Base-by-base conservation (phyloP, 495 filamentous ascomycete genomes). In the Aspergillus wentii region DNA sequence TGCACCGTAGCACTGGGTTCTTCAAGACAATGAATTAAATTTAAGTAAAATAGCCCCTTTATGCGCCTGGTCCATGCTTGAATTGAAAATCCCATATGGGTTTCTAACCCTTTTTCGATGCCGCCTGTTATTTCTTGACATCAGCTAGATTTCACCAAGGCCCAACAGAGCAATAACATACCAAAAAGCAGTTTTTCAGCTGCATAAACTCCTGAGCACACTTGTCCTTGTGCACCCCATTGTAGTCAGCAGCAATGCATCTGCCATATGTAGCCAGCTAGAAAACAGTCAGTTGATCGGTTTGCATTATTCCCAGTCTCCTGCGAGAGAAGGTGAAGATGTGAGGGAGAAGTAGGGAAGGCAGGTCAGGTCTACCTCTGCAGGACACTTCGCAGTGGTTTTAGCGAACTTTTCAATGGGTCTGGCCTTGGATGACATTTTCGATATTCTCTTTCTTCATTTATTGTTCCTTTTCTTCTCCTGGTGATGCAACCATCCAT, bases 211-310 rank as follows among this genome's bases (percentile, higher is more conserved):
- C 88, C 33, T 77, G 79, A 2, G 72, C 69, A 53, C 92, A 99
- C 70, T 91, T 88, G 58, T 96, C 88, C 49, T 94, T 94, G 46
- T 90, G 75, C 4, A 96, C 79, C 16, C 86, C 79, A 53, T 89
- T 90, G 62, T 94, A 97, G 56, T 99, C 91, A 7, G 78, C 78
- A 22, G 92, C 71, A 40, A 99, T 78, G 57, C 92, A 99, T 72
- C 89, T 89, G 35, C 92, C 92, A 52, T 97, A 99, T 11, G 75
- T 73, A 6, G 87, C 72, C 34, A 85, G 81, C 91, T 97, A 49
- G 34, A 41, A 30, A 26, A 22, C 7, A 34, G 23, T 39, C n/a
- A 33, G 38, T n/a, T n/a, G n/a, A n/a, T 56, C 37, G 43, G 38
- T 20, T 15, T 16, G 21, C 2, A 37, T 43, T 18, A 15, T 17